These are phyloP conservation scores for Pyronema omphalodes DNA, from an alignment of 495 filamentous ascomycete species.

Conservation along the genomic window DNA sequence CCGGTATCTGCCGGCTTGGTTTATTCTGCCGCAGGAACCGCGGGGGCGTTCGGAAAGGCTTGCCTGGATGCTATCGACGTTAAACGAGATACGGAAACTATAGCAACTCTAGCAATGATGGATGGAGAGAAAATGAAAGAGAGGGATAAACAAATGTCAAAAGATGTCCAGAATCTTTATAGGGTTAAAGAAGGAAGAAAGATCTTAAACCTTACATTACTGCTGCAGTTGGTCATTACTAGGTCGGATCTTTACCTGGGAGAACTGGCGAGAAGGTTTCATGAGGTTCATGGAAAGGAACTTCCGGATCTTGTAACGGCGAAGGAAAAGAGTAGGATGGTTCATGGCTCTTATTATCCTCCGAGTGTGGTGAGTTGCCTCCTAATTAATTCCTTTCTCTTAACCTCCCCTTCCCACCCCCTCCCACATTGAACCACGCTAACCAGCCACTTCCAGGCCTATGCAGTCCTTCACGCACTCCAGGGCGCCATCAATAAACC, in stretches of 20 bases:
- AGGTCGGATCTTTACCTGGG: conserved; percentile 16
- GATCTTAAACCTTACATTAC: conserved; percentile 10
- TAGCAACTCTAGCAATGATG: conserved; percentile 10
- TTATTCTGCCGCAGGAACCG: conserved; percentile 6
- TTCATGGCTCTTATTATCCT: conserved; percentile 6
- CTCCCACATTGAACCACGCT: neutral
- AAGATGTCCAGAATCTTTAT: conserved; percentile 16
- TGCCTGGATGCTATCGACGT: conserved; percentile 6
- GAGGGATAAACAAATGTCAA: conserved; percentile 9
- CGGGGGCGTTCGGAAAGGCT: conserved; percentile 8
- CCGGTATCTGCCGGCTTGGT: conserved; percentile 1
- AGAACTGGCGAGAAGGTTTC: conserved; percentile 11
- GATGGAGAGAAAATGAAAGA: conserved; percentile 7
- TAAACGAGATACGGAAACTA: conserved; percentile 12
- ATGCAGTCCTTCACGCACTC: conserved; percentile 10
- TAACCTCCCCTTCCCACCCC: neutral
- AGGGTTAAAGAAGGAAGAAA: conserved; percentile 7
- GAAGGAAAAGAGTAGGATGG: conserved; percentile 9
- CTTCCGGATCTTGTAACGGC: conserved; percentile 14
- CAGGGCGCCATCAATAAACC: conserved; percentile 12
- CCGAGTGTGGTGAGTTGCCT: conserved; percentile 9
- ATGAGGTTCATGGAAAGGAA: conserved; percentile 15
- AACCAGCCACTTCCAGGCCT: conserved; percentile 3
- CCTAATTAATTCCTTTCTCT: neutral
- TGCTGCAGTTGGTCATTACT: conserved; percentile 10